Conservation (phyloP, 495 filamentous ascomycete species). For the Neurospora sp. region DNA sequence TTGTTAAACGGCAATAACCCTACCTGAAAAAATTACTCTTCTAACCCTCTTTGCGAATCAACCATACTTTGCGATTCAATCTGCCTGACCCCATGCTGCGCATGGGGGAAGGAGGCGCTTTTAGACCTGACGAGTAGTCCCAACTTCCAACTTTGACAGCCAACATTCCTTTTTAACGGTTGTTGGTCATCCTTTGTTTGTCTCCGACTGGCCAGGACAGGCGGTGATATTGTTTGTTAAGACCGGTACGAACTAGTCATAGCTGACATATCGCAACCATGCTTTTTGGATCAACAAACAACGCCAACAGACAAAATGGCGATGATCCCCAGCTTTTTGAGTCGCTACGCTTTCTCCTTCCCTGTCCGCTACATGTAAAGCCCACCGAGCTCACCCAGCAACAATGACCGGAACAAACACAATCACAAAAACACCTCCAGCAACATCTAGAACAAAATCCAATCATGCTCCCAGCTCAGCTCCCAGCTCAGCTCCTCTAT, state of each 20-base stretch:
- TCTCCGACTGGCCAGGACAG: not conserved
- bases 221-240: not conserved
- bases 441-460: not conserved
- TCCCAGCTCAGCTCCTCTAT: not conserved
- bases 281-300: not conserved
- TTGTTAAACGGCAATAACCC: too few relatives aligned
- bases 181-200: not conserved
- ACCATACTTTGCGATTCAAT: too few relatives aligned
- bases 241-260: not conserved
- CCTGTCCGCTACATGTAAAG: too few relatives aligned
- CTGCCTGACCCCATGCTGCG: rapidly evolving
- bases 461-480: not conserved
- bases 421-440: not conserved
- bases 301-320: not conserved
- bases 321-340: not conserved
- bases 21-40: too few relatives aligned
- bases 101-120: too few relatives aligned
- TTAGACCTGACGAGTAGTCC: too few relatives aligned
- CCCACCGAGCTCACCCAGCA: too few relatives aligned
- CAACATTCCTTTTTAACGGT: not conserved
- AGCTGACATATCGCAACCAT: not conserved
- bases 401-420: not conserved
- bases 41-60: too few relatives aligned
- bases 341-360: not conserved
- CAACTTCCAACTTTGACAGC: not conserved